These are phyloP conservation scores for Metschnikowia kofuensis DNA, from an alignment of 805 yeast species.

Conservation along the genomic window DNA sequence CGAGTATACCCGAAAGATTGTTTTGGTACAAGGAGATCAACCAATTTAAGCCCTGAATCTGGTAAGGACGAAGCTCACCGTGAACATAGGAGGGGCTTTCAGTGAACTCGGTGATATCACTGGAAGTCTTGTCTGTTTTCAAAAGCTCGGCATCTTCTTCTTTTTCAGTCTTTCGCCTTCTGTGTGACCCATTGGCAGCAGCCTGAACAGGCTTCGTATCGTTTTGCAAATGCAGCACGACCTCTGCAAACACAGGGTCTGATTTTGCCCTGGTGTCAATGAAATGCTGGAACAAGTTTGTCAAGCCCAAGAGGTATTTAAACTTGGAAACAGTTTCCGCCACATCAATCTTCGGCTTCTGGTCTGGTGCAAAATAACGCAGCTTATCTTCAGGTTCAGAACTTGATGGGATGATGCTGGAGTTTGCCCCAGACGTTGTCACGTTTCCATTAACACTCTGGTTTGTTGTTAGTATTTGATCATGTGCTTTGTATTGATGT, in stretches of 20 bases:
- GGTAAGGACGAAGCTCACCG: conserved; percentile 69
- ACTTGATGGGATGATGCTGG: neutral
- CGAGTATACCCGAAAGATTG: conserved; percentile 70
- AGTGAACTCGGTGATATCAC: conserved; percentile 44
- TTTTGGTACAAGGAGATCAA: conserved; percentile 64
- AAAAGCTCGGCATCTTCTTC: conserved; percentile 78
- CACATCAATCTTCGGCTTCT: conserved; percentile 45
- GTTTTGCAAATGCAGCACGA: conserved; percentile 40
- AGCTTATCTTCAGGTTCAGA: neutral
- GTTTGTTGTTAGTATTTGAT: neutral
- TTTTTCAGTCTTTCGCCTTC: conserved; percentile 69
- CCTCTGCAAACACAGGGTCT: conserved; percentile 55
- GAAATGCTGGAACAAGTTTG: conserved; percentile 66
- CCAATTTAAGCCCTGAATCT: conserved; percentile 82
- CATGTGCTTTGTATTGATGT: neutral
- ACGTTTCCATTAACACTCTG: conserved; percentile 1
- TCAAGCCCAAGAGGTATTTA: conserved; percentile 61
- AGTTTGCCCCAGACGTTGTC: neutral
- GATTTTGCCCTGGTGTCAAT: conserved; percentile 60
- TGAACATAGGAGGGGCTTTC: conserved; percentile 50
- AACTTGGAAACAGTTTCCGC: conserved; percentile 65
- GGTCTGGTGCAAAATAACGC: conserved; percentile 33
- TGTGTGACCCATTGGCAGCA: conserved; percentile 25
- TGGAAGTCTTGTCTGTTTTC: conserved; percentile 45
- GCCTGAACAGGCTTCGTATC: conserved; percentile 11